These are phyloP conservation scores for Fomitopsis pulvina DNA, from an alignment of 768 basidiomycete species.

Conservation along the genomic window DNA sequence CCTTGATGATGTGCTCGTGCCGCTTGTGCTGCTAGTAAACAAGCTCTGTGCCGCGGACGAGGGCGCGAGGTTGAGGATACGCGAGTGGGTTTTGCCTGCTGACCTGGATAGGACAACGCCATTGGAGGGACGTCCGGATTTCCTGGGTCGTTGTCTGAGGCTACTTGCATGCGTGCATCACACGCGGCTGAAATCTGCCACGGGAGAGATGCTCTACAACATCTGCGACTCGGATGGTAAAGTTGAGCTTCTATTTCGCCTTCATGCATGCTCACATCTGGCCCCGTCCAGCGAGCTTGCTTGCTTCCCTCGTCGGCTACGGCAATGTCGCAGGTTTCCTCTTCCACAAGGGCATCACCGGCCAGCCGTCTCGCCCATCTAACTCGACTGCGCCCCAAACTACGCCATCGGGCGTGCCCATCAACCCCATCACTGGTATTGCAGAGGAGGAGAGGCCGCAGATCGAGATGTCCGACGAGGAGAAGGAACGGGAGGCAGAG, in stretches of 20 bases:
- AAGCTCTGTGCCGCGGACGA: conserved; percentile 64
- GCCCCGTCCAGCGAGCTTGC: conserved; percentile 45
- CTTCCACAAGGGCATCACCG: conserved; percentile 83
- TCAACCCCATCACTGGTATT: conserved; percentile 88
- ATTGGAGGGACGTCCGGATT: conserved; percentile 65
- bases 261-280: background rate
- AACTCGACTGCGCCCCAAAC: conserved; percentile 25
- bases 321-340: conserved; percentile 95
- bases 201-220: conserved; percentile 84
- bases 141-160: conserved; percentile 75
- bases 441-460: conserved; percentile 32
- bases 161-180: conserved; percentile 74
- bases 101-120: conserved; percentile 75
- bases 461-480: conserved; percentile 83
- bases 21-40: conserved; percentile 69
- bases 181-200: conserved; percentile 59
- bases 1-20: conserved; percentile 74
- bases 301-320: conserved; percentile 84
- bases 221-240: conserved; percentile 74
- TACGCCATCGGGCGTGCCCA: conserved; percentile 36
- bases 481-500: conserved; percentile 93
- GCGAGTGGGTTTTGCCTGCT: conserved; percentile 66
- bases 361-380: conserved; percentile 38
- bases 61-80: conserved; percentile 44
- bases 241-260: background rate